Evolutionary conservation across 2,329 filamentous ascomycete species (phyloP), one percentile per base, ranked within the genome.

Genomic region (Bertia moriformis): DNA sequence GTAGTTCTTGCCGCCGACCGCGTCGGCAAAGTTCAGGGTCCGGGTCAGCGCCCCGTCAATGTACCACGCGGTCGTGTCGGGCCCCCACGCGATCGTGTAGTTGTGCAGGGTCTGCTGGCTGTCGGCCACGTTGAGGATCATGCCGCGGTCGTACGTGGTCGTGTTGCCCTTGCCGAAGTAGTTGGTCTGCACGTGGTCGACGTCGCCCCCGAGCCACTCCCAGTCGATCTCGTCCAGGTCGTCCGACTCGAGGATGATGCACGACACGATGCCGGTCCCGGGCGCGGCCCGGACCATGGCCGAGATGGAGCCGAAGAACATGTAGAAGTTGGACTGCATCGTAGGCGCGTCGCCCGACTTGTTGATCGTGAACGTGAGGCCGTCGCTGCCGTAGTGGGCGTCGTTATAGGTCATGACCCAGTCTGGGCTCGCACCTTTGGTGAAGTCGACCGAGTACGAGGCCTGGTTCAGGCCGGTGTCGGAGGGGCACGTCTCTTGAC

Each of bases 171-270:
- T 71, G 50, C 69, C 67, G 48, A 71, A 73, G 54, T 81, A 84
- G 54, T 84, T 85, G 45, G 67, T 73, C 52, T 85, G 80, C 3
- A 81, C 78, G 46, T 80, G 61, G 10, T 59, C 57, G 39, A 65
- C 56, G 46, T 75, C 65, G 24, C 69, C 73, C 33, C 80, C 80
- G 19, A 85, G 65, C 75, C 77, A 84, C 53, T 85, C 80, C 73
- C 78, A 82, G 51, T 85, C 80, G 42, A 85, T 82, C 55, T 85
- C 80, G 49, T 85, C 80, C 18, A 83, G 59, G 45, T 69, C 67
- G 49, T 84, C 79, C 2, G 78, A 83, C 54, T 81, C 73, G 46
- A 84, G 55, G n/a, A 84, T 74, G 4, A 76, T 65, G 43, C 76
- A 80, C 60, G 78, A 83, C 43, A 85, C 77, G 42, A 84, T 82